Base-by-base conservation (phyloP, 176 grass and related monocot genomes). In the Thalia dealbata region DNA sequence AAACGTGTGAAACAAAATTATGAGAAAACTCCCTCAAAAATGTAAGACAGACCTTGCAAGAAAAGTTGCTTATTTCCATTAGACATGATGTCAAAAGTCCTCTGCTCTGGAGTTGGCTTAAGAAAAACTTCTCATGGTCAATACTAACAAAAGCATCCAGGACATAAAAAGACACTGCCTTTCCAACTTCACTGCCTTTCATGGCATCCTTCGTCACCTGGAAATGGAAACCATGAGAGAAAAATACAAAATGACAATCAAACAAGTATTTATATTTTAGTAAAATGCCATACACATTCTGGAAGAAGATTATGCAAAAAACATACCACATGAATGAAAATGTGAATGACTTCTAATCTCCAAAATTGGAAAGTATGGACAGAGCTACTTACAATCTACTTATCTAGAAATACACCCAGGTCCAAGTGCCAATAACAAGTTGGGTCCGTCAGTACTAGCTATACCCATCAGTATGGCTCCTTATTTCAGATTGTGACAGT, bases 51-150 rank as follows among this genome's bases (percentile, higher is more conserved):
- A 97, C 93, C 93, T 92, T 97, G 42, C 73, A 88, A 42, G 88
- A 90, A 74, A 85, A 97, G 71, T 79, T 90, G 79, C 72, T 88
- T 81, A 92, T 80, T 73, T 97, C 93, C 78, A 65, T 88, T 24
- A 97, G 42, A 76, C 89, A 90, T 78, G 85, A 90, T 75, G 85
- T 84, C 50, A 92, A 78, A 84, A 97, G 83, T 65, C 87, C 93
- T 82, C 89, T 88, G 84, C 87, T 92, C 80, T 97, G 89, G 73
- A 97, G 83, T 79, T 97, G 93, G 73, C 84, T 92, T 73, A 97
- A 74, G 79, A 97, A 97, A 85, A 86, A 90, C 30, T 88, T 92
- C 18, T 97, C 93, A 71, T 84, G 80, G 71, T 97, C 93, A 63
- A 97, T 84, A 84, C 82, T 88, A 73, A 97, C 61, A 70, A 97